Conservation (phyloP, 192 early-diverging fungal genomes). For the Backusella morwellensis region DNA sequence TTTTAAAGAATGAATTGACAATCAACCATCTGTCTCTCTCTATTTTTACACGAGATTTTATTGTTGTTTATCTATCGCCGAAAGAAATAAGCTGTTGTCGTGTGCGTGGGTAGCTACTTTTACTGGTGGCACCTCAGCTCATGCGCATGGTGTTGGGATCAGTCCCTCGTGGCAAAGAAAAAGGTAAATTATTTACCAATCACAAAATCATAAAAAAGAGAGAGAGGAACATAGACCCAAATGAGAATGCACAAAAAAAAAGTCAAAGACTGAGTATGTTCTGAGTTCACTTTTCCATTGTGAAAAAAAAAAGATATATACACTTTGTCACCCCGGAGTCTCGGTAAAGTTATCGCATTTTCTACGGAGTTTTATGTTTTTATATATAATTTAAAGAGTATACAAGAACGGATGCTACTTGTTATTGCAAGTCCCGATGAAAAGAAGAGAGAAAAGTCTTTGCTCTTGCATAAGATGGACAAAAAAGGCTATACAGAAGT, state of each 20-base stretch:
- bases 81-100: background rate
- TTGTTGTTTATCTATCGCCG: slow-evolving; percentile 1
- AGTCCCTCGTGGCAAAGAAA: slow-evolving; percentile 2
- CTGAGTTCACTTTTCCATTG: slow-evolving; percentile 1
- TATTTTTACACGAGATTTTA: slow-evolving; percentile 2
- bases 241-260: background rate
- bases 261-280: background rate
- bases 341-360: background rate
- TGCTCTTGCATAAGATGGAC: background rate
- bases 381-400: background rate
- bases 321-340: background rate
- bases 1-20: background rate
- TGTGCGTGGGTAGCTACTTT: background rate
- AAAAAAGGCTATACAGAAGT: background rate
- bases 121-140: background rate
- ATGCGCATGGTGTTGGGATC: background rate
- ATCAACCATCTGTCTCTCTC: background rate
- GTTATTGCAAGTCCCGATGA: background rate
- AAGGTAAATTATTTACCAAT: background rate
- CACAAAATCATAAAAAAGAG: background rate
- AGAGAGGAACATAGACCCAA: background rate
- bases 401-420: background rate
- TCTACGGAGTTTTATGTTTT: slow-evolving; percentile 5
- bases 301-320: background rate
- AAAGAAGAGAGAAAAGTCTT: background rate